Base-by-base conservation (phyloP, 1,284 basidiomycete species). In the Ganoderma lingzhi region DNA sequence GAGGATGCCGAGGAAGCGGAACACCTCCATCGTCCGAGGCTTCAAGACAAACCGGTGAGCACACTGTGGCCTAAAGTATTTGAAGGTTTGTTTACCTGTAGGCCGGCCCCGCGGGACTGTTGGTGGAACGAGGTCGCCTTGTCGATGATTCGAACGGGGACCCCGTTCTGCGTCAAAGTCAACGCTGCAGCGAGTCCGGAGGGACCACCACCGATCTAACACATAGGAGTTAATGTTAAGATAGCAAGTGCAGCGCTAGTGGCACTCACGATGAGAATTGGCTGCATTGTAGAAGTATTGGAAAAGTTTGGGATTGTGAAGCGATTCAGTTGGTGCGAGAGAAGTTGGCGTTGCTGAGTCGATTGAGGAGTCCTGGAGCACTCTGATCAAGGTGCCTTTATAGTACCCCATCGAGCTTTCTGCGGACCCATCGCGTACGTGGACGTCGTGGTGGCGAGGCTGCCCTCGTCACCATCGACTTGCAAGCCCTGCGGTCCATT, bases 111-210 rank as follows among this genome's bases (percentile, higher is more conserved):
- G 1, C 82, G 78, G 28, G 79, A 77, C 2, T 76, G 74, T 28
- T 73, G 48, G 55, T 68, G 70, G 39, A 75, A 70, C 0, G 73
- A 68, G 2, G 51, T 61, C 17, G 74, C 76, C 63, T 80, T 83
- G 28, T 83, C 77, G 23, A 84, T 76, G 41, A 83, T 77, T n/a
- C 83, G 82, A 12, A 84, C 78, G 2, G 79, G 70, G 0, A 79
- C 65, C 30, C 75, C 73, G 63, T 77, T 73, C 66, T 78, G 67
- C 12, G 64, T 67, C n/a, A 79, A 69, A 6, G 71, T 66, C 14
- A 79, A 71, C 19, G 78, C 78, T 4, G 70, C 65, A 3, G 75
- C 66, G 9, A 79, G 73, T 12, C 78, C 78, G 0, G 73, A 69
- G 1, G 78, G 78, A 3, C 78, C 78, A 37, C 73, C 74, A 14